These are phyloP conservation scores for Zymoseptoria crescenta DNA, from an alignment of 2,329 filamentous ascomycete genomes.

Conservation along the genomic window DNA sequence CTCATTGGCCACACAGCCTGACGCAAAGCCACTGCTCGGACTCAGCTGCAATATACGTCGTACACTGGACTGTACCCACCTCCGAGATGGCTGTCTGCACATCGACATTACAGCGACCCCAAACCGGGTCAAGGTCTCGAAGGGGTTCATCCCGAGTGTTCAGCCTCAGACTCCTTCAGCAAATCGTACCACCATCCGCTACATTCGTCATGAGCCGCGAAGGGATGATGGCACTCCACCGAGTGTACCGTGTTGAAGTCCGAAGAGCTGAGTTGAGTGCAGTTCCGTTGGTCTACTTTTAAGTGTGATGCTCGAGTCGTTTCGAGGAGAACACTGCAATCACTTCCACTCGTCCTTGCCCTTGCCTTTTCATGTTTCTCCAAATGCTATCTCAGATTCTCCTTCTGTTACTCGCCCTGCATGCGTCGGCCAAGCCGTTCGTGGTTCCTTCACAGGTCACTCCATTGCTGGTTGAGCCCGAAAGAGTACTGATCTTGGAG, in stretches of 20 bases:
- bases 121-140: not conserved
- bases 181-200: not conserved
- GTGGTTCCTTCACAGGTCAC: not conserved
- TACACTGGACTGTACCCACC: not conserved
- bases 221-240: not conserved
- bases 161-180: not conserved
- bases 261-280: not conserved
- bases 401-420: not conserved
- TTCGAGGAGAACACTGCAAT: not conserved
- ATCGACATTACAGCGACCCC: too few species aligned
- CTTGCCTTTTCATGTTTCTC: too few species aligned
- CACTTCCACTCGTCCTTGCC: not conserved
- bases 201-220: not conserved
- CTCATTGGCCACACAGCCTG: not conserved
- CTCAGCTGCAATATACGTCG: not conserved
- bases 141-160: not conserved
- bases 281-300: not conserved
- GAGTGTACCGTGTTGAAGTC: not conserved
- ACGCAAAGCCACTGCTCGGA: not conserved
- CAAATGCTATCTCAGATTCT: not conserved
- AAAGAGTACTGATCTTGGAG: not conserved
- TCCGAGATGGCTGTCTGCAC: too few species aligned
- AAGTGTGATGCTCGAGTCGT: not conserved
- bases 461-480: not conserved
- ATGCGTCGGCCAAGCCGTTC: not conserved